Conservation (phyloP, 2,329 filamentous ascomycete genomes). For the Teratosphaeria viscida region DNA sequence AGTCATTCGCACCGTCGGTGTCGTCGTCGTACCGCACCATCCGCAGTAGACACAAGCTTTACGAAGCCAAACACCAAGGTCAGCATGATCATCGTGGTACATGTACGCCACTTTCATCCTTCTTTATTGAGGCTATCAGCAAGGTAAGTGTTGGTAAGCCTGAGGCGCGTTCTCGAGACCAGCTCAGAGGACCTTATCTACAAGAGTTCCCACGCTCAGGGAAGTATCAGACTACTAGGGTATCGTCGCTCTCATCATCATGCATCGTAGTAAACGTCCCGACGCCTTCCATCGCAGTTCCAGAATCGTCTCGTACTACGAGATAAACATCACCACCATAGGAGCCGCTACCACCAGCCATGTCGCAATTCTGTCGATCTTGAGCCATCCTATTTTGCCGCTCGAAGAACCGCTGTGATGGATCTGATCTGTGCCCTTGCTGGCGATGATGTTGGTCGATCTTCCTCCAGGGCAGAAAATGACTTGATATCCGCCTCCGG, state of each 20-base stretch:
- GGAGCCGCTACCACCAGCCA: neutral
- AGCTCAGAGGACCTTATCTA: neutral
- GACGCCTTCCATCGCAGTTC: neutral
- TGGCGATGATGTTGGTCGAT: conserved; percentile 34
- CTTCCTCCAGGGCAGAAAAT: conserved; percentile 60
- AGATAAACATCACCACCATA: neutral
- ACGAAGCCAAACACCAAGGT: neutral
- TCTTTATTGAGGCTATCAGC: neutral
- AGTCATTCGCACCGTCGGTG: no score
- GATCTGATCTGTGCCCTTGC: neutral
- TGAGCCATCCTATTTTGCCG: neutral
- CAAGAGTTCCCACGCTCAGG: neutral
- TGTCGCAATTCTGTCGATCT: neutral
- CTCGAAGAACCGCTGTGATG: neutral
- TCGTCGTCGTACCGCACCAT: no score
- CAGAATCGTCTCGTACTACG: neutral
- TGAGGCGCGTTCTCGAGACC: neutral
- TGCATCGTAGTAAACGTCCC: neutral
- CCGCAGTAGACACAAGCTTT: neutral
- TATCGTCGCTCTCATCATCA: neutral
- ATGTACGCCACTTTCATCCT: neutral
- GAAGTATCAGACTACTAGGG: neutral
- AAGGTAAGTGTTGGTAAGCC: neutral
- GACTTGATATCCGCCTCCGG: conserved; percentile 66
- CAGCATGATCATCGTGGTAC: neutral